Evolutionary conservation across 1,284 basidiomycete species (phyloP).

Genomic region (Puccinia sorghi): DNA sequence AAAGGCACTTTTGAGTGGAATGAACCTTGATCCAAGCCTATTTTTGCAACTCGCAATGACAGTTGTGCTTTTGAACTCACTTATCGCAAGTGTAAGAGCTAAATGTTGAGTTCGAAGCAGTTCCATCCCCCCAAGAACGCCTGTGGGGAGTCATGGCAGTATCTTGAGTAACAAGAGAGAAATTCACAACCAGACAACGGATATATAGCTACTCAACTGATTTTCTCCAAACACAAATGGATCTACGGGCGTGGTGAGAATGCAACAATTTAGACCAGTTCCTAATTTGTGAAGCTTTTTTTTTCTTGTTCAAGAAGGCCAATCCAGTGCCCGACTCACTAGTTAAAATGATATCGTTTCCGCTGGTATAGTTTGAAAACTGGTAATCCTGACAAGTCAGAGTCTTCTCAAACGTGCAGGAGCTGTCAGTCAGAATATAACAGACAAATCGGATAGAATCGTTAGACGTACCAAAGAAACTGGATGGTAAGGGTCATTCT

Average conservation of each 20-base stretch:
- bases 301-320: not conserved
- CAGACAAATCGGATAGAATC: too few relatives aligned
- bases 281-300: not conserved
- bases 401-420: conserved; percentile 3
- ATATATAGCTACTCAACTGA: conserved; percentile 28
- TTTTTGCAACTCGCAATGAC: too few relatives aligned
- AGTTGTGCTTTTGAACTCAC: conserved; percentile 2
- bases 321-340: not conserved
- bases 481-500: conserved; percentile 42
- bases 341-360: conserved; percentile 40
- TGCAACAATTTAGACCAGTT: too few relatives aligned
- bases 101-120: conserved; percentile 2
- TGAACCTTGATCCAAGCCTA: too few relatives aligned
- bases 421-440: not conserved
- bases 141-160: too few relatives aligned
- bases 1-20: too few relatives aligned
- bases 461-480: conserved; percentile 27
- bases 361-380: conserved; percentile 37
- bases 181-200: too few relatives aligned
- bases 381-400: conserved; percentile 44
- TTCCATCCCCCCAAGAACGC: not conserved
- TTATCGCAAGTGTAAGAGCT: conserved; percentile 39
- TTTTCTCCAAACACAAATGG: conserved; percentile 36
- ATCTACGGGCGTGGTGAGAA: not conserved
- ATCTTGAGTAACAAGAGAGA: too few relatives aligned